Percentiles rank a stretch among this genome's conserved stretches.
Conservation (phyloP, 345 rosid genomes). For the Aegle marmelos region DNA sequence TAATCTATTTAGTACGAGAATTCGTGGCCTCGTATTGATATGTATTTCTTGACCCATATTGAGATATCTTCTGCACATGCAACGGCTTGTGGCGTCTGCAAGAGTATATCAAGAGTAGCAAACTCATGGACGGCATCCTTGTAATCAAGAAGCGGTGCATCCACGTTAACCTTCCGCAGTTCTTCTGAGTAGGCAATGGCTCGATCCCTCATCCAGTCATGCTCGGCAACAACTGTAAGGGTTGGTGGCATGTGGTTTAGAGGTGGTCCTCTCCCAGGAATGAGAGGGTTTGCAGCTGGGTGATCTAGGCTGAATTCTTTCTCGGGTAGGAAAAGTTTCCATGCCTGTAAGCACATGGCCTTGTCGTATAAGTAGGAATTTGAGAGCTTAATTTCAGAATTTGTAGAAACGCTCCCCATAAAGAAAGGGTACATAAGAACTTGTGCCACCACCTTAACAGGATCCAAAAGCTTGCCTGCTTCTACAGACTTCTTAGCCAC, state of each 20-base stretch:
- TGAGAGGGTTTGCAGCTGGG: slow-evolving; percentile 85
- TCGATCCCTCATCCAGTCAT: slow-evolving; percentile 95
- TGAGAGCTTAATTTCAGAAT: slow-evolving; percentile 72
- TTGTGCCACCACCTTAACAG: slow-evolving; percentile 90
- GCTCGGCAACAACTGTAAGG: slow-evolving; percentile 87
- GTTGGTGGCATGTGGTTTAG: slow-evolving; percentile 91
- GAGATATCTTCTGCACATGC: slow-evolving; percentile 88
- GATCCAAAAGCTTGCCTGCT: slow-evolving; percentile 73
- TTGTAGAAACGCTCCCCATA: slow-evolving; percentile 73
- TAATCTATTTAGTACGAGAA: slow-evolving; percentile 61
- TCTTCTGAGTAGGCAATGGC: slow-evolving; percentile 93
- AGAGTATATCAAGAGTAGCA: slow-evolving; percentile 88
- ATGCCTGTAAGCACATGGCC: slow-evolving; percentile 63
- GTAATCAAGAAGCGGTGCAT: slow-evolving; percentile 87
- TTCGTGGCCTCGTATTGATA: slow-evolving; percentile 81
- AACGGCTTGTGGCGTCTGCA: slow-evolving; percentile 84
- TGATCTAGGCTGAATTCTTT: slow-evolving; percentile 77
- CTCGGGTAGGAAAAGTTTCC: slow-evolving; percentile 82
- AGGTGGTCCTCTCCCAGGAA: slow-evolving; percentile 68
- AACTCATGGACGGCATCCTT: slow-evolving; percentile 96
- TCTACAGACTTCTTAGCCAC: slow-evolving; percentile 85
- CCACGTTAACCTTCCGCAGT: slow-evolving; percentile 82
- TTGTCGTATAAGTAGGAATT: slow-evolving; percentile 85
- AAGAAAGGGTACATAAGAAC: slow-evolving; percentile 90
- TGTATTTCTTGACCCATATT: slow-evolving; percentile 88